Evolutionary conservation across 2,329 filamentous ascomycete species (phyloP), one percentile per base, ranked within the genome.

Genomic region (Cylindrodendrum hubeiense): DNA sequence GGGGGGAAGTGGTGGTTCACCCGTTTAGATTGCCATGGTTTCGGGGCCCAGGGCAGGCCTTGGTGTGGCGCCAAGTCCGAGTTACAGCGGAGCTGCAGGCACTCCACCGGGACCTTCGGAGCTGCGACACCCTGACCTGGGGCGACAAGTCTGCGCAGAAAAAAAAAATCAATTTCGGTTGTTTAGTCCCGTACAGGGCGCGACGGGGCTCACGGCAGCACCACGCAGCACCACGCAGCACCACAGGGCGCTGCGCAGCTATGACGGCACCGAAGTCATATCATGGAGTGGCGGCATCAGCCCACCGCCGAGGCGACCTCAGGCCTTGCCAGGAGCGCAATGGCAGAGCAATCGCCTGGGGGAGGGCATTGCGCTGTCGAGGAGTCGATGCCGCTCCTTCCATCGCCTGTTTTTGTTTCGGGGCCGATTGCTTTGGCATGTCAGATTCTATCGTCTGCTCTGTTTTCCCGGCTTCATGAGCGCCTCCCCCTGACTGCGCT

Each of bases 11-110:
- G 50, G 49, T 39, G 55, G 50, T 64, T n/a, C n/a, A n/a, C n/a
- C n/a, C n/a, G n/a, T n/a, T 64, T 59, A 64, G 61, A 64, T 61
- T 65, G 57, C 51, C 62, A 51, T 52, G 51, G 62, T 52, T 56
- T 56, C 24, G 57, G 51, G 54, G 30, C 52, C 34, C 26, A 65
- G 51, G 49, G 39, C 57, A 65, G 44, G 56, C 39, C 56, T 50
- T 55, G 43, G 57, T 43, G 56, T 55, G 55, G 54, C 49, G 54
- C 61, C 61, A 64, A 60, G 43, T 54, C 55, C 55, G 55, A 51
- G 49, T 54, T 39, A 44, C 46, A 54, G 61, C 55, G 55, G 55
- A 60, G 61, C 53, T 51, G 24, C 21, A 46, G 15, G 49, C 47
- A 52, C 30, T 51, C 51, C 37, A n/a, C 47, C 56, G 62, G 57